Conservation (phyloP, 192 early-diverging fungal genomes). For the Obelidium mucronatum region DNA sequence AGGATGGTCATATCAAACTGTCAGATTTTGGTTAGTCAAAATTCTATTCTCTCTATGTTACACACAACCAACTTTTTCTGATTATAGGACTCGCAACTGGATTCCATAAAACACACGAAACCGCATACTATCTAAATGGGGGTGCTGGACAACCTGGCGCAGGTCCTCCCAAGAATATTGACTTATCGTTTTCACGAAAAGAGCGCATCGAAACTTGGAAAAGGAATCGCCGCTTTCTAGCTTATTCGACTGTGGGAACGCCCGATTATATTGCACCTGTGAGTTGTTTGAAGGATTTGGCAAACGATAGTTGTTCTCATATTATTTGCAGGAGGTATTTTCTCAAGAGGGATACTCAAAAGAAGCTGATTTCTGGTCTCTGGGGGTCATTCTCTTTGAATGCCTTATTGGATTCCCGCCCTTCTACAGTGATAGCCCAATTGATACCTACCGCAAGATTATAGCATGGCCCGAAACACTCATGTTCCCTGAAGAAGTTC, state of each 20-base stretch:
- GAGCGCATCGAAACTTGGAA: constrained; percentile 99
- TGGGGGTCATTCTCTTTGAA: constrained; percentile 99
- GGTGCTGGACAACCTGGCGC: constrained; percentile 52
- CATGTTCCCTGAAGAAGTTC: constrained; percentile 92
- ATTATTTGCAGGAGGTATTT: no score
- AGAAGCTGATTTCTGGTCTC: constrained; percentile 99
- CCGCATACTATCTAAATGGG: constrained; percentile 77
- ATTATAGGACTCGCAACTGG: constrained; percentile 88
- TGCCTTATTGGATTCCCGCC: constrained; percentile 98
- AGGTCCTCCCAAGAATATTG: constrained; percentile 77
- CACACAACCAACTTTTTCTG: neutral
- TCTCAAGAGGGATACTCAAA: constrained; percentile 82
- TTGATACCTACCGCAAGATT: constrained; percentile 98
- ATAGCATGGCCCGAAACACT: constrained; percentile 94
- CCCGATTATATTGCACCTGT: constrained; percentile 98
- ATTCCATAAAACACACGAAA: constrained; percentile 99
- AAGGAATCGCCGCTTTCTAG: constrained; percentile 92
- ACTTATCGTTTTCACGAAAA: constrained; percentile 90
- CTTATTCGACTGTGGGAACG: constrained; percentile 98
- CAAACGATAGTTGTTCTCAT: no score
- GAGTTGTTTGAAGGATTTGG: no score
- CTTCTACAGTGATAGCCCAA: constrained; percentile 93
- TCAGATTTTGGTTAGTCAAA: constrained; percentile 81
- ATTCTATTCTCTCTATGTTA: neutral
- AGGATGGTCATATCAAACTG: constrained; percentile 98